Percentiles rank a stretch among this genome's conserved stretches.
These are phyloP conservation scores for Cenococcum geophilum DNA, from an alignment of 495 filamentous ascomycete genomes.

Conservation along the genomic window DNA sequence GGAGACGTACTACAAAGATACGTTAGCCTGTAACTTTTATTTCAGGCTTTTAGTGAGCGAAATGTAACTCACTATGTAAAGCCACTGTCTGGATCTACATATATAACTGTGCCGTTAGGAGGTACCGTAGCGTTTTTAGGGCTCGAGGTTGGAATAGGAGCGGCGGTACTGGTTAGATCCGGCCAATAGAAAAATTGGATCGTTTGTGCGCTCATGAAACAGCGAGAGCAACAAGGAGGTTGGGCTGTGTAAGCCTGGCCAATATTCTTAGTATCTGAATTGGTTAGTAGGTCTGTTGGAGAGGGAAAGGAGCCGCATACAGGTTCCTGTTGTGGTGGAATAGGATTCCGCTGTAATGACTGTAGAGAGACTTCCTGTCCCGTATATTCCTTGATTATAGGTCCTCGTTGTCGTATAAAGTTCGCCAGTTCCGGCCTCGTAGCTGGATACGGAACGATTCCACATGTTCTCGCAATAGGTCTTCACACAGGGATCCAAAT, in stretches of 20 bases:
- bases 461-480: neutral
- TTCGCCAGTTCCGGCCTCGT: neutral
- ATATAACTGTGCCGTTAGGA: slow-evolving; percentile 8
- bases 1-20: slow-evolving; percentile 3
- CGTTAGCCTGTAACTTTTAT: too few relatives aligned
- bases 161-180: neutral
- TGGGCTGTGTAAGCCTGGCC: neutral
- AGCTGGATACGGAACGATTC: neutral
- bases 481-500: slow-evolving; percentile 4
- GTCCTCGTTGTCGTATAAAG: neutral
- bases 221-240: slow-evolving; percentile 16
- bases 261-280: neutral
- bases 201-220: slow-evolving; percentile 9
- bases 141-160: neutral
- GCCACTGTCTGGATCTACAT: slow-evolving; percentile 15
- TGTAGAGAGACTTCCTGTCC: neutral
- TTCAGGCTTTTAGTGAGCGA: too few relatives aligned
- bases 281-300: neutral
- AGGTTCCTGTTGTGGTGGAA: neutral
- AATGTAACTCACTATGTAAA: slow-evolving; percentile 12
- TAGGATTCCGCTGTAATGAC: slow-evolving; percentile 1
- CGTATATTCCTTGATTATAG: neutral
- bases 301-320: neutral
- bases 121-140: neutral
- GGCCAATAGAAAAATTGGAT: slow-evolving; percentile 22